These are phyloP conservation scores for Scortechinia acanthostroma DNA, from an alignment of 2,329 filamentous ascomycete genomes.

Conservation along the genomic window DNA sequence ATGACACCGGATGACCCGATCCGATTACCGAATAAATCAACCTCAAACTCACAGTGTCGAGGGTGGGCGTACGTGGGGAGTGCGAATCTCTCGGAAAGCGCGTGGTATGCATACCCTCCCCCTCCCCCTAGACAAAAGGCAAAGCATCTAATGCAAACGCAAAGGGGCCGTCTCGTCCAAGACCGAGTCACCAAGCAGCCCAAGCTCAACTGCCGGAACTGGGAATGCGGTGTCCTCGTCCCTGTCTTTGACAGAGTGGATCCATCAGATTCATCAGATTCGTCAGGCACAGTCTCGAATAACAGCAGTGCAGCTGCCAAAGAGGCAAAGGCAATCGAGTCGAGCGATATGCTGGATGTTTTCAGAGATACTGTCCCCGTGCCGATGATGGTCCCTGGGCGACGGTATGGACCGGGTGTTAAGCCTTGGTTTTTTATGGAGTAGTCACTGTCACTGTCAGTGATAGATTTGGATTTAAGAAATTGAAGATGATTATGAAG, in stretches of 20 bases:
- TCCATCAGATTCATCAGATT: background rate
- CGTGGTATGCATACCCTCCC: conserved; percentile 60
- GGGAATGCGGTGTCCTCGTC: conserved; percentile 87
- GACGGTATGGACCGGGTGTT: background rate
- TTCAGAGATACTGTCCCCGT: background rate
- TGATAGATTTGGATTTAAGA: no score
- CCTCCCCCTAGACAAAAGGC: background rate
- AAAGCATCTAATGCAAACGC: background rate
- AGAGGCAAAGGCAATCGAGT: background rate
- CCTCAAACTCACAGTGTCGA: background rate
- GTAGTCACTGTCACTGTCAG: no score
- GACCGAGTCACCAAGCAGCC: conserved; percentile 53
- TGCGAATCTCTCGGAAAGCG: conserved; percentile 85
- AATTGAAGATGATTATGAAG: no score
- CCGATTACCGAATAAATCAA: background rate
- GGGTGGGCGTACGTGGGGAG: conserved; percentile 80
- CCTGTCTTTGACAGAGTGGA: conserved; percentile 35
- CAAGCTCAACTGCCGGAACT: conserved; percentile 82
- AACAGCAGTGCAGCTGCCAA: no score
- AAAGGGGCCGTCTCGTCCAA: conserved; percentile 70
- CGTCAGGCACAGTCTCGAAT: no score
- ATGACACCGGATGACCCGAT: conserved; percentile 21
- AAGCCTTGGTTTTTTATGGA: background rate
- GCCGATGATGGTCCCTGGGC: background rate
- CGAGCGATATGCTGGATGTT: background rate